Base-by-base conservation (phyloP, 768 basidiomycete species). In the Suillus alpinus region DNA sequence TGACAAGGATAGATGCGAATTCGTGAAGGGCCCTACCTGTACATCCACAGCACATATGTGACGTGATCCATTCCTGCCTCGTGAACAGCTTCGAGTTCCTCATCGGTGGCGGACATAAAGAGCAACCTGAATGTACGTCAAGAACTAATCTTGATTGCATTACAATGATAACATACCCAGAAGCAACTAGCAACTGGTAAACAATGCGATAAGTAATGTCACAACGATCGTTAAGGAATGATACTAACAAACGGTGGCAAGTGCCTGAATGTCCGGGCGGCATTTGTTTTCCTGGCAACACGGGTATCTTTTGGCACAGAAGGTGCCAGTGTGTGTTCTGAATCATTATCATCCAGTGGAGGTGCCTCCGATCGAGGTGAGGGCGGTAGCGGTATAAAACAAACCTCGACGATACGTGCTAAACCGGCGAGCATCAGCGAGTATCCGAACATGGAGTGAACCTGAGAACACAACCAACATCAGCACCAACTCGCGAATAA, bases 61-160 rank as follows among this genome's bases (percentile, higher is more conserved):
- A 95, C 94, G 67, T 94, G 92, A 71, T 96, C 95, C 86, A 96
- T 92, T 46, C 83, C 88, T 20, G 76, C 78, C 13, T 83, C 83
- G 63, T 92, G 80, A 4, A 89, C 83, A 62, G 81, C 90, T 29
- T 81, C 67, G 32, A 96, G 76, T 71, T 96, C 92, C 75, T 98
- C 95, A 70, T 98, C 94, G 0, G 95, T 97, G 0, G 89, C 95
- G 14, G 90, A 91, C 86, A 96, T 93, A 79, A 98, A 97, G 18
- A 94, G 75, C 2, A 94, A 73, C 6, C 92, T 90, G 59, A 1
- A 36, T n/a, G 59, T 1, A 59, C 44, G 32, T 29, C 50, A 40
- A 18, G 3, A 32, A 61, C 59, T 2, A 37, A 23, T 53, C 7
- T 36, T 26, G 10, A 16, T 6, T 32, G 47, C 10, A 13, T 10